A percentile compares a stretch with the other conserved stretches of the same genome.
These are phyloP conservation scores for Wickerhamiella sergipiensis DNA, from an alignment of 805 yeast genomes.

Conservation along the genomic window DNA sequence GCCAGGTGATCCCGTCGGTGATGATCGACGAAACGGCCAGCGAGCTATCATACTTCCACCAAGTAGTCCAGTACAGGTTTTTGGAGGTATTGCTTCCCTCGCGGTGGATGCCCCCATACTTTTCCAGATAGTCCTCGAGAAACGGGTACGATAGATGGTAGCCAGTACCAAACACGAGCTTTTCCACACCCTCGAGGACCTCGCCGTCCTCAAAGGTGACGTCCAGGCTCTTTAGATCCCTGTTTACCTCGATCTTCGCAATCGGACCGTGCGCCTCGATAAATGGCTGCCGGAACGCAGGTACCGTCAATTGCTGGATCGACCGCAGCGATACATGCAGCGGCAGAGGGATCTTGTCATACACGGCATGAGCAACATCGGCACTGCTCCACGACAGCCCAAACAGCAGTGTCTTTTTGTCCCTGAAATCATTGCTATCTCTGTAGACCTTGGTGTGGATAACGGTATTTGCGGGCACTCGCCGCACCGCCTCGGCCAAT, in stretches of 20 bases:
- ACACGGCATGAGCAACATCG: conserved; percentile 16
- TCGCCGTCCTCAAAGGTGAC: conserved; percentile 5
- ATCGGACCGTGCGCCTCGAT: conserved; percentile 9
- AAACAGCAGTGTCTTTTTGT: conserved; percentile 22
- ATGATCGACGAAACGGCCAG: conserved; percentile 7
- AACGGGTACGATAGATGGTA: conserved; percentile 11
- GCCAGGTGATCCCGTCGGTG: conserved; percentile 11
- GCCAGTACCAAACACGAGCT: conserved; percentile 13
- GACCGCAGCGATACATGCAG: conserved; percentile 12
- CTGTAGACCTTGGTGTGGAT: conserved; percentile 26
- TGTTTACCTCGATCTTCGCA: not conserved
- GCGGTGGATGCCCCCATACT: conserved; percentile 5
- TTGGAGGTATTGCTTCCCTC: conserved; percentile 5
- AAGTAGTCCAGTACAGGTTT: conserved; percentile 12
- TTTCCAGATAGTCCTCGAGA: conserved; percentile 7
- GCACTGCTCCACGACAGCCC: conserved; percentile 19
- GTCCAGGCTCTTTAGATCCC: not conserved
- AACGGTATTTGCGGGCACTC: conserved; percentile 19
- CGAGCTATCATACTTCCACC: conserved; percentile 13
- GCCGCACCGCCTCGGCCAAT: conserved; percentile 6
- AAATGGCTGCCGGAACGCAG: conserved; percentile 13
- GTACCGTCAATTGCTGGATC: conserved; percentile 11
- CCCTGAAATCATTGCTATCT: conserved; percentile 13
- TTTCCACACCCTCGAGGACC: conserved; percentile 6
- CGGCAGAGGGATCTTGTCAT: conserved; percentile 15